Conservation (phyloP, 2,329 filamentous ascomycete genomes). For the Sporothrix sp. region DNA sequence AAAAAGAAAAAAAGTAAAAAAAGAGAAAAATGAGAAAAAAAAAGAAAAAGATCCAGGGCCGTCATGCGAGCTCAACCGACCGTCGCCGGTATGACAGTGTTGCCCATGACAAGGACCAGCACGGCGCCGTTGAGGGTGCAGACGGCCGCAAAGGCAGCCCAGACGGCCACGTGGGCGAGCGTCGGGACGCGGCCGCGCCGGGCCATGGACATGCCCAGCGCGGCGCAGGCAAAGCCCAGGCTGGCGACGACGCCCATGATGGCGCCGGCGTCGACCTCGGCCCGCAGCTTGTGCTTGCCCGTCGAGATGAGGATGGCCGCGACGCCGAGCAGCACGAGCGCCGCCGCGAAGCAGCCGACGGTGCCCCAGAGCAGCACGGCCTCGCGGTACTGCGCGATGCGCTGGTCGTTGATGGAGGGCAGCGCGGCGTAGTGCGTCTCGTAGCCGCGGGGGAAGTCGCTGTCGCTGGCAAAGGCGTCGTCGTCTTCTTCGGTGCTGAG, state of each 20-base stretch:
- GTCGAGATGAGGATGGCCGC: slow-evolving; percentile 57
- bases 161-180: slow-evolving; percentile 35
- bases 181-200: slow-evolving; percentile 36
- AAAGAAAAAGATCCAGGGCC: background rate
- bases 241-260: slow-evolving; percentile 59
- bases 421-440: slow-evolving; percentile 43
- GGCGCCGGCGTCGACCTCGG: slow-evolving; percentile 66
- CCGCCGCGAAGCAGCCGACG: slow-evolving; percentile 44
- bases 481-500: slow-evolving; percentile 36
- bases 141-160: slow-evolving; percentile 33
- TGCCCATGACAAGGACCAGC: slow-evolving; percentile 41
- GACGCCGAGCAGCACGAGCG: slow-evolving; percentile 55
- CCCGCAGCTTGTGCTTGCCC: slow-evolving; percentile 54
- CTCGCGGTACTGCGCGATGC: slow-evolving; percentile 41
- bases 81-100: slow-evolving; percentile 22
- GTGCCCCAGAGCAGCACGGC: slow-evolving; percentile 45
- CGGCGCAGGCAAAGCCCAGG: slow-evolving; percentile 52
- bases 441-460: slow-evolving; percentile 43
- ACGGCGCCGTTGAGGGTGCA: slow-evolving; percentile 43
- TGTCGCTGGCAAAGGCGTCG: slow-evolving; percentile 27
- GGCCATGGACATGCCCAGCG: slow-evolving; percentile 48
- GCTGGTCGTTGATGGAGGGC: slow-evolving; percentile 43
- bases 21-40: background rate
- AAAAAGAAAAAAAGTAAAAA: background rate
- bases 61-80: too few species aligned